A percentile compares a stretch with the other conserved stretches of the same genome.
phyloP scores from a whole-genome alignment of 768 basidiomycete species.

The Heimioporus sp. region DNA sequence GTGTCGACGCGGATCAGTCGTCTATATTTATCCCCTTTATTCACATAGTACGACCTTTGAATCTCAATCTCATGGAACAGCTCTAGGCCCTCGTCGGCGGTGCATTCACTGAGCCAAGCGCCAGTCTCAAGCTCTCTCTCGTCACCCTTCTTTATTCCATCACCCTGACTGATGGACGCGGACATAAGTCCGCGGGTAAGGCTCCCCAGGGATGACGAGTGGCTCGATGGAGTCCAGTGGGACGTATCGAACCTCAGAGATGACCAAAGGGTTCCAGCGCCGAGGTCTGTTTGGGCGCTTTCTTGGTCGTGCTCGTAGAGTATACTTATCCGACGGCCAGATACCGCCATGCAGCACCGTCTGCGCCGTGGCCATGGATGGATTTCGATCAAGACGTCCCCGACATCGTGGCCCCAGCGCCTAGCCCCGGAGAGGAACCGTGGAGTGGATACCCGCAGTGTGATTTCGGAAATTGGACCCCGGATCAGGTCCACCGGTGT shows the following conservation, averaged over 20 bases:
- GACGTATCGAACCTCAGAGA: slow-evolving; percentile 14
- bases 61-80: no score
- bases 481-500: slow-evolving; percentile 37
- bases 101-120: no score
- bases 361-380: slow-evolving; percentile 42
- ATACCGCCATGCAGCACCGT: slow-evolving; percentile 36
- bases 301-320: neutral
- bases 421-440: neutral
- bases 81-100: neutral
- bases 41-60: no score
- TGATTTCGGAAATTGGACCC: slow-evolving; percentile 55
- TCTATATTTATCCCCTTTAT: no score
- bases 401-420: slow-evolving; percentile 5
- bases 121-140: no score
- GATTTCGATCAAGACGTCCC: slow-evolving; percentile 25
- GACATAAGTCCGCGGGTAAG: slow-evolving; percentile 1
- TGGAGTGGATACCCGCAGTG: slow-evolving; percentile 41
- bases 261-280: slow-evolving; percentile 20
- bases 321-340: slow-evolving; percentile 20
- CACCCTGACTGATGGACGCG: slow-evolving; percentile 10
- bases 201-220: neutral
- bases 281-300: slow-evolving; percentile 22
- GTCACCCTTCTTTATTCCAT: neutral
- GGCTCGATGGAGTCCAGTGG: neutral
- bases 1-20: no score